These are phyloP conservation scores for Phlyctochytrium planicorne DNA, from an alignment of 192 early-diverging fungal genomes.

Conservation along the genomic window DNA sequence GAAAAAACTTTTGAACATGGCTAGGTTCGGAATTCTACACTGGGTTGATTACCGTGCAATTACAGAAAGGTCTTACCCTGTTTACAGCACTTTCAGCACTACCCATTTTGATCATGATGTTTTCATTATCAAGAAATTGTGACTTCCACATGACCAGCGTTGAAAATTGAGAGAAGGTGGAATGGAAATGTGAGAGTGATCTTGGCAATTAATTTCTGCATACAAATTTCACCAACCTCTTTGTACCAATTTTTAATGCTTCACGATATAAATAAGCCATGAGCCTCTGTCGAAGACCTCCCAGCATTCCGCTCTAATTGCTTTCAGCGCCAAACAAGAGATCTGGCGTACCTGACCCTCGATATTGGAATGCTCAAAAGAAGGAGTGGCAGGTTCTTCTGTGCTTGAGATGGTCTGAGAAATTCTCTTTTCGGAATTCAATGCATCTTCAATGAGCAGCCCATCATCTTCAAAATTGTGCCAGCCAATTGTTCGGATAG, in stretches of 20 bases:
- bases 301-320: slow-evolving; percentile 35
- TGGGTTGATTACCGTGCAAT: background rate
- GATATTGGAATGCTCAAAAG: too few relatives aligned
- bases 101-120: slow-evolving; percentile 71
- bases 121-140: slow-evolving; percentile 60
- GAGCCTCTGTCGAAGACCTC: slow-evolving; percentile 69
- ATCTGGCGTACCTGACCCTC: too few relatives aligned
- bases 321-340: too few relatives aligned
- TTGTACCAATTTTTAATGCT: slow-evolving; percentile 47
- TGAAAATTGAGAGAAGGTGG: slow-evolving; percentile 59
- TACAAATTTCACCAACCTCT: too few relatives aligned
- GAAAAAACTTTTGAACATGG: slow-evolving; percentile 53
- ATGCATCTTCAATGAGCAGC: slow-evolving; percentile 21
- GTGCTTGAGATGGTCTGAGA: too few relatives aligned
- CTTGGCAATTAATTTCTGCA: slow-evolving; percentile 10
- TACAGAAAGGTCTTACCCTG: slow-evolving; percentile 35
- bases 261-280: slow-evolving; percentile 63
- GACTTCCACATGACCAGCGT: slow-evolving; percentile 67
- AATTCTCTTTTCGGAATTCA: too few relatives aligned
- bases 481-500: slow-evolving; percentile 61
- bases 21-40: slow-evolving; percentile 17
- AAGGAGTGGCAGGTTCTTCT: too few relatives aligned
- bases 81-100: slow-evolving; percentile 51
- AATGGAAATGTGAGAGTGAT: slow-evolving; percentile 55
- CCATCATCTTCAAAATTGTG: slow-evolving; percentile 65